Conservation (phyloP, 2,329 filamentous ascomycete species). For the Clonostachys rhizophaga region DNA sequence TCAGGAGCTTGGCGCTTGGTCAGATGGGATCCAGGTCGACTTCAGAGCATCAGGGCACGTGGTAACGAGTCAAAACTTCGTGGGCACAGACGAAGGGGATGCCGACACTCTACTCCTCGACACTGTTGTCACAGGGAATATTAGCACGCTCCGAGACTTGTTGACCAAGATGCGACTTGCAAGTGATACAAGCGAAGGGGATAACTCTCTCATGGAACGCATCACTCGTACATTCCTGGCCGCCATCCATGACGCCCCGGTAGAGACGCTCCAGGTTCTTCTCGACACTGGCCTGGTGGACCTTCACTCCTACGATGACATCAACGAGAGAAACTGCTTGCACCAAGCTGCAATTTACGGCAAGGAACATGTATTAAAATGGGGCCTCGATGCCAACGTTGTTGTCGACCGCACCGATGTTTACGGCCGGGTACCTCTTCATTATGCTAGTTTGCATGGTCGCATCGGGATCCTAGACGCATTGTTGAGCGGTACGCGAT, state of each 20-base stretch:
- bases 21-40: slow-evolving; percentile 89
- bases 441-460: slow-evolving; percentile 96
- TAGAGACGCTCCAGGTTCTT: slow-evolving; percentile 69
- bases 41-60: slow-evolving; percentile 65
- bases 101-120: slow-evolving; percentile 85
- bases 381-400: slow-evolving; percentile 71
- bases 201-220: slow-evolving; percentile 60
- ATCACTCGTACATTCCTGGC: slow-evolving; percentile 88
- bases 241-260: slow-evolving; percentile 80
- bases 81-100: slow-evolving; percentile 82
- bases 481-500: slow-evolving; percentile 55
- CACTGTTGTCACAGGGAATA: slow-evolving; percentile 77
- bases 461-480: slow-evolving; percentile 76
- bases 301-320: slow-evolving; percentile 91
- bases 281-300: slow-evolving; percentile 80
- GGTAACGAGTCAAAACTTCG: slow-evolving; percentile 59
- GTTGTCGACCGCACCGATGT: slow-evolving; percentile 81
- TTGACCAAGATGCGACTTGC: slow-evolving; percentile 63
- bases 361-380: slow-evolving; percentile 70
- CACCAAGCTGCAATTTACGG: slow-evolving; percentile 97
- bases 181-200: slow-evolving; percentile 53
- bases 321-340: slow-evolving; percentile 94
- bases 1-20: slow-evolving; percentile 93
- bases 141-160: slow-evolving; percentile 73
- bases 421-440: slow-evolving; percentile 87